Base-by-base conservation (phyloP, 345 rosid genomes). In the Salix viminalis region DNA sequence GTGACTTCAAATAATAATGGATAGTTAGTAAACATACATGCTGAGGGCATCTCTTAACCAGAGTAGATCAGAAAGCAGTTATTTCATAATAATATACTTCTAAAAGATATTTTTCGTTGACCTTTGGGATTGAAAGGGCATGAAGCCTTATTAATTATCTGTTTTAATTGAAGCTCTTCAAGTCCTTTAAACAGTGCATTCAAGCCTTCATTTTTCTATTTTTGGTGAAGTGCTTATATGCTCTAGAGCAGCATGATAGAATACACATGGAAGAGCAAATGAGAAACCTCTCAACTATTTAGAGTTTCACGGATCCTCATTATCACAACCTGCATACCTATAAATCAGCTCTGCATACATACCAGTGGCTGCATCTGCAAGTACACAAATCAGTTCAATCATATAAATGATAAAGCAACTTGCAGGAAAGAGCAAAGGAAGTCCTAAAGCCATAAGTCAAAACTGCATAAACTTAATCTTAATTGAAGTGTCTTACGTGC, bases 361-460 rank as follows among this genome's bases (percentile, higher is more conserved):
- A 77, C 98, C 96, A 24, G 94, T 91, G 76, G 96, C 96, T 72
- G 97, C 98, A 85, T 94, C 98, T 94, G 85, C 79, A 81, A 65
- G 75, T 66, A 21, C 32, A 19, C 8, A 24, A 78, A 74, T n/a
- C 23, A 72, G 39, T 50, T 75, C 76, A 78, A 12, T 69, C 66
- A 58, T 50, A 69, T 14, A 54, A 41, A 48, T 21, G 32, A 70
- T 8, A 7, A 66, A 60, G 28, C 39, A 69, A 48, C 46, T 39
- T 13, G 32, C 65, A 3, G 6, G 5, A 39, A 69, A 41, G 15
- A 4, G 48, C 67, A 54, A 61, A 4, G 4, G 32, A 7, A 48
- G 46, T 30, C 24, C 74, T 41, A 2, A 77, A 71, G 37, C 39
- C 15, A 28, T 2, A 56, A 5, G 76, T 58, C 58, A 32, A 34